Evolutionary conservation across 257 asterid genomes (phyloP), one percentile per base, ranked within the genome.

Genomic region (Ligustrum vulgare): DNA sequence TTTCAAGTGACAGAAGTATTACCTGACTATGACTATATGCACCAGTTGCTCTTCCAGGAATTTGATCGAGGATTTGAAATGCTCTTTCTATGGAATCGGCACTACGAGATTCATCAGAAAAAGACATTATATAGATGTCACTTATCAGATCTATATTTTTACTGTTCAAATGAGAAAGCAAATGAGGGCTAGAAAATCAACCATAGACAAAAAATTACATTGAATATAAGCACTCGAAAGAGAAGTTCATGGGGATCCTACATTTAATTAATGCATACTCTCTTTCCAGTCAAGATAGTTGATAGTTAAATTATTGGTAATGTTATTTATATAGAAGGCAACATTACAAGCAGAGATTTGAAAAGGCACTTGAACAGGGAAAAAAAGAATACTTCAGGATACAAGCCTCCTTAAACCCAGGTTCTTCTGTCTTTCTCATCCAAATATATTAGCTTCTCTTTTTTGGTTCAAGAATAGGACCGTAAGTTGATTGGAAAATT

Each of bases 11-110:
- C 71, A 67, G 72, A 10, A 63, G n/a, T 16, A 37, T 73, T 78
- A 92, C 99, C 94, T 95, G 98, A 74, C 99, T 95, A 87, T 95
- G 99, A 86, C 99, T 95, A 75, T 95, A 93, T 70, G 99, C 99
- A 79, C 99, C 99, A 70, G 99, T 95, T 33, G 98, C 99, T 82
- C 96, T 86, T 82, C 99, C 99, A 64, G 99, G 99, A 84, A 95
- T 95, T 84, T 91, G 94, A 71, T 91, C 97, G 37, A 93, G 89
- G 75, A 93, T 95, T 87, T 90, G 97, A 82, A 87, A 91, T 58
- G 98, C 98, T 63, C 97, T 88, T 75, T 93, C 96, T 67, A 95
- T 90, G 72, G 98, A 83, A 87, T 95, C 99, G 41, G 97, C 94
- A 84, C 99, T 95, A 73, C 20, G 86, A 82, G 70, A 62, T 36